phyloP scores from a whole-genome alignment of 1,284 basidiomycete genomes.

The Sporisorium graminicola region DNA sequence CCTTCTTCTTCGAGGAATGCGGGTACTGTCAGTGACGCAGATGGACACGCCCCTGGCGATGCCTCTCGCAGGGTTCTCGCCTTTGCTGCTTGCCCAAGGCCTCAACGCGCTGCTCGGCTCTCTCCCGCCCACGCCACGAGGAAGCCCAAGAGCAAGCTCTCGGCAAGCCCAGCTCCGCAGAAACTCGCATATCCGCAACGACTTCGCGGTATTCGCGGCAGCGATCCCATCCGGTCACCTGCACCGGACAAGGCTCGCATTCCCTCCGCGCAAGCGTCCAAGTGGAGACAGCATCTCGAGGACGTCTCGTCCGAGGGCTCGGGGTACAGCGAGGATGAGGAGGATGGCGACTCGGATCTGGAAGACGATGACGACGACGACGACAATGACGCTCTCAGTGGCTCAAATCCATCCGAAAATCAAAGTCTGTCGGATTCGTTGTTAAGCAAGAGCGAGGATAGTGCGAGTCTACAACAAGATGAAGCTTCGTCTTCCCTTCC shows the following conservation, averaged over 20 bases:
- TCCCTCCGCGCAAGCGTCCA: background rate
- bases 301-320: constrained; percentile 30
- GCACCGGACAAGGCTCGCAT: constrained; percentile 23
- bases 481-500: background rate
- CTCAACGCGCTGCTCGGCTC: constrained; percentile 20
- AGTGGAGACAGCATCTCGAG: constrained; percentile 9
- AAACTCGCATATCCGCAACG: constrained; percentile 42
- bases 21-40: constrained; percentile 6
- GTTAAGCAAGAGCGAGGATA: constrained; percentile 15
- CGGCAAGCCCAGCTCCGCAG: constrained; percentile 47
- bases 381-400: constrained; percentile 15
- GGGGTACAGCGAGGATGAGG: constrained; percentile 54
- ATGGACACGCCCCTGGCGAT: constrained; percentile 2
- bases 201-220: constrained; percentile 35
- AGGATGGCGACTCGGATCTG: constrained; percentile 28
- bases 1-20: background rate
- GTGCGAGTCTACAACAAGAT: background rate
- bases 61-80: constrained; percentile 21
- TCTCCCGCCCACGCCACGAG: constrained; percentile 22
- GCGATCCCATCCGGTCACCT: constrained; percentile 42
- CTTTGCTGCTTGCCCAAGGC: constrained; percentile 43
- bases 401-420: constrained; percentile 11
- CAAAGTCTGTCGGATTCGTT: constrained; percentile 18
- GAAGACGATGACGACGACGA: constrained; percentile 23
- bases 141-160: constrained; percentile 25